Base-by-base conservation (phyloP, 192 early-diverging fungal genomes). In the Coemansia sp. region DNA sequence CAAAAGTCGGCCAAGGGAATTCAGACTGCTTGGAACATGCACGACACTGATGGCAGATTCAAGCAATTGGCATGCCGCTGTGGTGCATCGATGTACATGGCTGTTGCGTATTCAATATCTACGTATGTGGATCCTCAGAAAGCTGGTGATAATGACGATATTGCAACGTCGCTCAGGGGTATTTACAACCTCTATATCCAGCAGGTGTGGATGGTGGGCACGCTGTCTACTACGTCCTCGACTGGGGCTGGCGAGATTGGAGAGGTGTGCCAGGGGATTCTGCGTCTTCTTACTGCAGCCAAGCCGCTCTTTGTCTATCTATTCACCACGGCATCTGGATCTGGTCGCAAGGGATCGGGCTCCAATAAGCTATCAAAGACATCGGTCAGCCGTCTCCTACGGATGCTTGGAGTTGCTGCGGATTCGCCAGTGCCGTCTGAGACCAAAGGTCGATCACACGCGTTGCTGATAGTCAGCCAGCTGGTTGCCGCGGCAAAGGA, bases 141-240 rank as follows among this genome's bases (percentile, higher is more conserved):
- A 12, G 21, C n/a, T 41, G 42, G 32, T 10, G 36, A 13, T 6
- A 18, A 6, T 26, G 15, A 39, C 8, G 46, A 16, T 21, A 16
- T 26, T n/a, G 21, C 12, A 0, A 41, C 41, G 9, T 49, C 22
- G 39, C 55, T 65, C 8, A 4, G 12, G n/a, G 39, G 13, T 37
- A 63, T 64, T 1, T 71, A 61, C 18, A 40, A 42, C 11, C 69
- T 80, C 22, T 80, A 56, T 19, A 61, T 80, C 4, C 26, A 32
- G 8, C 72, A 71, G 15, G 45, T 75, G 37, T 80, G 78, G 78
- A 47, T 72, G n/a, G 69, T 71, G 0, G 77, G 68, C 37, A 67
- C 78, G 32, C n/a, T 63, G 46, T 32, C 32, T 4, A 32, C 32
- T 32, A 4, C 32, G 1, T 26, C 65, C 3, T 40, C 15, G 21